Evolutionary conservation across 2,329 filamentous ascomycete species (phyloP).

Genomic region (Aspergillus eucalypticola): DNA sequence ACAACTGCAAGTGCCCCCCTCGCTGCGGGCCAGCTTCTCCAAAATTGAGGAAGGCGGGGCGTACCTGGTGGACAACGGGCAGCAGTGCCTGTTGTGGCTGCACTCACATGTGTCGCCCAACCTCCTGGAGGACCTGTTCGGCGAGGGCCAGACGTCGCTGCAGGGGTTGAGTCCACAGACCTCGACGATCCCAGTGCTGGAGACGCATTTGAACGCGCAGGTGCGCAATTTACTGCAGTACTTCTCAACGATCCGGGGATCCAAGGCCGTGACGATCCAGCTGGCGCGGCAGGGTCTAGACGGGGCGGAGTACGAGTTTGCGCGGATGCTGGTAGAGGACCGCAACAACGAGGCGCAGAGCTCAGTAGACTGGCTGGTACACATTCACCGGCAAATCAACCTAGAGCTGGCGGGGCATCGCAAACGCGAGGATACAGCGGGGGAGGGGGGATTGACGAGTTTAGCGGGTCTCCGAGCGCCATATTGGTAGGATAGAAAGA

Average conservation of each 20-base stretch:
- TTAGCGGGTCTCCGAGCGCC: conserved; percentile 49
- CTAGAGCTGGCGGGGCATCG: conserved; percentile 66
- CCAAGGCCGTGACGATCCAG: conserved; percentile 85
- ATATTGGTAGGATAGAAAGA: conserved; percentile 40
- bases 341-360: conserved; percentile 96
- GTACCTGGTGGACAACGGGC: conserved; percentile 94
- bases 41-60: conserved; percentile 89
- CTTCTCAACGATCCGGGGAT: conserved; percentile 74
- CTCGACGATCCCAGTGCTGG: conserved; percentile 75
- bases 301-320: conserved; percentile 95
- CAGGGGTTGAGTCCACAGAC: conserved; percentile 79
- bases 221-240: conserved; percentile 92
- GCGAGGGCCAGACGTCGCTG: conserved; percentile 69
- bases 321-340: conserved; percentile 85
- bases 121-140: conserved; percentile 86
- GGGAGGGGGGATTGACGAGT: conserved; percentile 46
- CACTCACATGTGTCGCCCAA: conserved; percentile 92
- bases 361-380: conserved; percentile 98
- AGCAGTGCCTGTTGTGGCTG: conserved; percentile 87
- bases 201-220: conserved; percentile 92
- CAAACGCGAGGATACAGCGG: conserved; percentile 47
- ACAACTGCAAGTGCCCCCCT: conserved; percentile 78
- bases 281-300: conserved; percentile 90
- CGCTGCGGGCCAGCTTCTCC: conserved; percentile 79
- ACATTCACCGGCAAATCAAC: conserved; percentile 89